These are phyloP conservation scores for Calonectria hongkongensis DNA, from an alignment of 2,329 filamentous ascomycete genomes.

Conservation along the genomic window DNA sequence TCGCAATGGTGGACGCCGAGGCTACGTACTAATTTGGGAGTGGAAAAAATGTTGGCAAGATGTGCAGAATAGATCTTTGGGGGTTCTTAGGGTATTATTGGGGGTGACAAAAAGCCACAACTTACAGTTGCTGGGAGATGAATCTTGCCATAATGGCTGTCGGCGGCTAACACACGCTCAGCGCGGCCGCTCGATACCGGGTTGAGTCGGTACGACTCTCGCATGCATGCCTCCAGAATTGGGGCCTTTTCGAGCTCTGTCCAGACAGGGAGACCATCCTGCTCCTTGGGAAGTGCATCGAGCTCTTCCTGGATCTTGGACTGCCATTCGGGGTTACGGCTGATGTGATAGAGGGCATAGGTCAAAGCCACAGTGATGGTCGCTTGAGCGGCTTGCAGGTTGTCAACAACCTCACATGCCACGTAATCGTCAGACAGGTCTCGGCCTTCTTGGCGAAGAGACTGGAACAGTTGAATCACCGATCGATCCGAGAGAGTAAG, in stretches of 20 bases:
- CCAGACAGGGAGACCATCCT: constrained; percentile 24
- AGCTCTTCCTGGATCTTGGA: constrained; percentile 18
- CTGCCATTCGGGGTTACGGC: constrained; percentile 28
- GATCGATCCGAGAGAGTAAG: constrained; percentile 10
- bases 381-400: constrained; percentile 19
- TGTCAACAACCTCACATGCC: constrained; percentile 20
- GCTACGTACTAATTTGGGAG: constrained; percentile 25
- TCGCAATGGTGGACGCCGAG: constrained; percentile 29
- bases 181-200: constrained; percentile 26
- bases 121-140: constrained; percentile 27
- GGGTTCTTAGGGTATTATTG: constrained; percentile 17
- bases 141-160: constrained; percentile 11
- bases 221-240: constrained; percentile 27
- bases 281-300: constrained; percentile 15
- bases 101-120: constrained; percentile 26
- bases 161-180: constrained; percentile 9
- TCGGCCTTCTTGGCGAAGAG: constrained; percentile 9
- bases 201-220: constrained; percentile 29
- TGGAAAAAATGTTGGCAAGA: constrained; percentile 27
- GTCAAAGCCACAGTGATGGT: constrained; percentile 24
- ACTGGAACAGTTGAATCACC: constrained; percentile 7
- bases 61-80: constrained; percentile 21
- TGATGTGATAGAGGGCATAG: constrained; percentile 21
- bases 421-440: constrained; percentile 21
- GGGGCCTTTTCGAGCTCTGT: constrained; percentile 15